These are phyloP conservation scores for Phaeomoniella chlamydospora DNA, from an alignment of 2,329 filamentous ascomycete species.

Conservation along the genomic window DNA sequence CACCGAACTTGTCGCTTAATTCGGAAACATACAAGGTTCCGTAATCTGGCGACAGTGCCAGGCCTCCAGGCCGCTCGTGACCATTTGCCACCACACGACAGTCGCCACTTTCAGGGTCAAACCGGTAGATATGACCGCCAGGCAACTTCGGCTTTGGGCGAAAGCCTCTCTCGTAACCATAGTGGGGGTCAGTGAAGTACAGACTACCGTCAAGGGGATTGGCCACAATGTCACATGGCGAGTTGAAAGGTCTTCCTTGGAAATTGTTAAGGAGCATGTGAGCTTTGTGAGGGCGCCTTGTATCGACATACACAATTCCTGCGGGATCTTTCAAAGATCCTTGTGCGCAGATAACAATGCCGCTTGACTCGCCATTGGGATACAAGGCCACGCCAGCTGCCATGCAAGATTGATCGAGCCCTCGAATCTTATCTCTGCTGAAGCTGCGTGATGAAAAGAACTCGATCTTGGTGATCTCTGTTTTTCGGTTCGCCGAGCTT, in stretches of 20 bases:
- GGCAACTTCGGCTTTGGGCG: slow-evolving; percentile 28
- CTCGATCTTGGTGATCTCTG: slow-evolving; percentile 11
- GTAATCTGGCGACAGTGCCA: slow-evolving; percentile 23
- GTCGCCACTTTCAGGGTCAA: slow-evolving; percentile 21
- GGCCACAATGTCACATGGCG: slow-evolving; percentile 26
- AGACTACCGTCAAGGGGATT: slow-evolving; percentile 22
- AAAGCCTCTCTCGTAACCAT: slow-evolving; percentile 29
- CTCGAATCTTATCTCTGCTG: slow-evolving; percentile 10
- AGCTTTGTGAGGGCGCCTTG: slow-evolving; percentile 9
- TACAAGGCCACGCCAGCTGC: slow-evolving; percentile 10
- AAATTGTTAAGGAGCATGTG: slow-evolving; percentile 17
- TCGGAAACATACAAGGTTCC: slow-evolving; percentile 30
- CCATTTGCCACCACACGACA: slow-evolving; percentile 32
- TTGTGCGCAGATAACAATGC: slow-evolving; percentile 17
- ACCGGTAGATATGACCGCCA: slow-evolving; percentile 30
- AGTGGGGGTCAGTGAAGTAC: slow-evolving; percentile 36
- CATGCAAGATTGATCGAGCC: slow-evolving; percentile 11
- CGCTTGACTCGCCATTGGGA: slow-evolving; percentile 5
- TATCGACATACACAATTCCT: slow-evolving; percentile 16
- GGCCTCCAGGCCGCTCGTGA: slow-evolving; percentile 25
- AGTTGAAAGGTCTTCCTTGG: slow-evolving; percentile 33
- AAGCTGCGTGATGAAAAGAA: slow-evolving; percentile 10
- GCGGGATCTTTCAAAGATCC: slow-evolving; percentile 14
- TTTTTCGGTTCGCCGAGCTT: slow-evolving; percentile 9
- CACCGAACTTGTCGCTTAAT: slow-evolving; percentile 1